Evolutionary conservation across 352 stramenopile genomes (phyloP).

Genomic region (Pythium dissimile): DNA sequence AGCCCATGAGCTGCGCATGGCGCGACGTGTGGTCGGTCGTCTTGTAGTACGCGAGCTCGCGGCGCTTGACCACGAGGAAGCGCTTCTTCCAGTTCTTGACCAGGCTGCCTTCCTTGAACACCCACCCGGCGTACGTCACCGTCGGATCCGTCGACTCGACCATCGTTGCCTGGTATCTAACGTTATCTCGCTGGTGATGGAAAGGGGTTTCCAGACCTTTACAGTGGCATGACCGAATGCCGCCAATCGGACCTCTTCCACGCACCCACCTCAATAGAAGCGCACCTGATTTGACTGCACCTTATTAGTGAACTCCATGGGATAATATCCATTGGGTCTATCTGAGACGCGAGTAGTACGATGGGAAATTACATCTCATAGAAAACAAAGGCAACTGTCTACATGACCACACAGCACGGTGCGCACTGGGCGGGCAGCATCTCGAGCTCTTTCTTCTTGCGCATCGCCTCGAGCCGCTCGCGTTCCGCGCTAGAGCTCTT

Average conservation of each 20-base stretch:
- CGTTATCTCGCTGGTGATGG: background rate
- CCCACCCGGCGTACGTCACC: constrained; percentile 73
- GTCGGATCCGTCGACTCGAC: constrained; percentile 7
- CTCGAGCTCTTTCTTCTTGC: constrained; percentile 20
- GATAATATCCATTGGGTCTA: background rate
- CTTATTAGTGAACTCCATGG: constrained; percentile 3
- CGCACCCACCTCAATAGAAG: background rate
- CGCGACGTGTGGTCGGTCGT: constrained; percentile 37
- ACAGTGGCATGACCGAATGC: background rate
- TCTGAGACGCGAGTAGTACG: too few species aligned
- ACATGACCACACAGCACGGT: constrained; percentile 56
- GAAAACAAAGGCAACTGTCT: background rate
- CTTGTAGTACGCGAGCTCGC: constrained; percentile 81
- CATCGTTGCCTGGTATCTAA: background rate
- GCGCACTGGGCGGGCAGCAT: constrained; percentile 40
- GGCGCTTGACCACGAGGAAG: constrained; percentile 74
- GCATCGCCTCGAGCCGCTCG: constrained; percentile 22
- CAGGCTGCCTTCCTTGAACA: constrained; percentile 77
- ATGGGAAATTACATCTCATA: background rate
- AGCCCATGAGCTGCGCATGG: constrained; percentile 55
- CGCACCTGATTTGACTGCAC: background rate
- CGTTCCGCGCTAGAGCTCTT: constrained; percentile 39
- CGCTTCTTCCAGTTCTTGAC: constrained; percentile 85
- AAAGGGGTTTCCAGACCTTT: background rate
- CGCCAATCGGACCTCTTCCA: background rate